These are phyloP conservation scores for Simplicillium aogashimaense DNA, from an alignment of 2,329 filamentous ascomycete species.

Conservation along the genomic window DNA sequence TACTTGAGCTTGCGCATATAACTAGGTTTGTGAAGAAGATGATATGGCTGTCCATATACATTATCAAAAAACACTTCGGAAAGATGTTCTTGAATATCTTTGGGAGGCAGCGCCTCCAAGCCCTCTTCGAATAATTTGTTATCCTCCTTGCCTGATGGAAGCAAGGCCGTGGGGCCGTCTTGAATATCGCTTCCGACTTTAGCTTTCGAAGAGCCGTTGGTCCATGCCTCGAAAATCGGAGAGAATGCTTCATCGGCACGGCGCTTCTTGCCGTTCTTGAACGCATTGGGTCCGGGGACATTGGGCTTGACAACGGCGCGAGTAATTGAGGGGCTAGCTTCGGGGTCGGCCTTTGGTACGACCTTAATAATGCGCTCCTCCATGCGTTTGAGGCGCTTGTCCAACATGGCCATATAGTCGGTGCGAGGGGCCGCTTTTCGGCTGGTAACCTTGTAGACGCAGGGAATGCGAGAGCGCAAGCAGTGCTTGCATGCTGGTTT, in stretches of 20 bases:
- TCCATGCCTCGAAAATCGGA: constrained; percentile 72
- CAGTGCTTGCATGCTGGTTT: constrained; percentile 98
- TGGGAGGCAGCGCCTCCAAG: constrained; percentile 67
- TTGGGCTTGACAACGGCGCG: constrained; percentile 79
- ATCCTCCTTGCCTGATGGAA: constrained; percentile 60
- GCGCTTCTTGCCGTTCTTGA: constrained; percentile 58
- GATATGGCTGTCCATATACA: constrained; percentile 91
- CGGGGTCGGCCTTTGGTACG: constrained; percentile 77
- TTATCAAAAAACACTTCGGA: constrained; percentile 94
- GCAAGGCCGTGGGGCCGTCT: constrained; percentile 34
- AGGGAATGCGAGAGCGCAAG: constrained; percentile 81
- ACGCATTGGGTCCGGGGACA: constrained; percentile 42
- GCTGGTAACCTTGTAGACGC: constrained; percentile 94
- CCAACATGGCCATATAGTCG: constrained; percentile 98
- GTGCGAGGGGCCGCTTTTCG: constrained; percentile 89
- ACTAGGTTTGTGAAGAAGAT: constrained; percentile 90
- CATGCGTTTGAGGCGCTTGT: constrained; percentile 93
- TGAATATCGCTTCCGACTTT: constrained; percentile 30
- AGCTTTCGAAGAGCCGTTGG: constrained; percentile 45
- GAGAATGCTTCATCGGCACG: constrained; percentile 81
- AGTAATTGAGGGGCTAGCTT: constrained; percentile 55
- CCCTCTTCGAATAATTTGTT: constrained; percentile 73
- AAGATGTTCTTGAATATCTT: constrained; percentile 86
- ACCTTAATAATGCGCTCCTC: constrained; percentile 96
- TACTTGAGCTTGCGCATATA: constrained; percentile 81